Conservation (phyloP, 495 filamentous ascomycete species). For the Xylaria flabelliformis region DNA sequence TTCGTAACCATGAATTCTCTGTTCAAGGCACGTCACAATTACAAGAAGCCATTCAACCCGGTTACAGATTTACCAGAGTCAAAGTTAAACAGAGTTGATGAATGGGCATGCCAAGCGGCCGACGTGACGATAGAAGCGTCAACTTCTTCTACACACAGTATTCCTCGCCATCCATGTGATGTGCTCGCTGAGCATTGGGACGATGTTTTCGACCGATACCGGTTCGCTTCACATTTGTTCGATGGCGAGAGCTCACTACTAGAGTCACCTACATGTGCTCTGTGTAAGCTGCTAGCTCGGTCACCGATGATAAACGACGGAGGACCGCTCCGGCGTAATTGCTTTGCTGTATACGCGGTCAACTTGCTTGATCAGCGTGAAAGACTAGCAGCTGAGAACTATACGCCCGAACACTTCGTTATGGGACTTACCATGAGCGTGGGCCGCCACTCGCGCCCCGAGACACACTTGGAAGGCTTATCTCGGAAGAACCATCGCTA, state of each 20-base stretch:
- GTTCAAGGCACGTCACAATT: not conserved
- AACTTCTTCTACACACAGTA: not conserved
- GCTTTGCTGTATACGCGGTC: not conserved
- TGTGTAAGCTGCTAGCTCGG: not conserved
- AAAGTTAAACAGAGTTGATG: not conserved
- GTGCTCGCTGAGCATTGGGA: conserved; percentile 7
- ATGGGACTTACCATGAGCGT: conserved; percentile 7
- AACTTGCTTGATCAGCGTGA: conserved; percentile 1
- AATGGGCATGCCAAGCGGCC: not conserved
- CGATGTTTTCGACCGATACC: conserved; percentile 4
- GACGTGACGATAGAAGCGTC: not conserved
- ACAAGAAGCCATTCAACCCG: not conserved
- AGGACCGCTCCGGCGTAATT: not conserved
- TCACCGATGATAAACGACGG: not conserved
- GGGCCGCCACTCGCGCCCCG: not conserved
- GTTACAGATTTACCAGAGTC: conserved; percentile 1
- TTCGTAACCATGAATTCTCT: not conserved
- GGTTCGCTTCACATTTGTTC: conserved; percentile 7
- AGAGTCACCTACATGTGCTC: not conserved
- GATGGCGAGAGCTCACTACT: not conserved
- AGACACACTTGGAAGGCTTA: not conserved
- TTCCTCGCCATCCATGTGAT: conserved; percentile 7
- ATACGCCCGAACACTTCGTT: not conserved
- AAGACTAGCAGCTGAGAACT: not conserved
- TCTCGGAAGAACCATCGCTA: conserved; percentile 3